Conservation (phyloP, 192 early-diverging fungal genomes). For the Coemansia nantahalensis region DNA sequence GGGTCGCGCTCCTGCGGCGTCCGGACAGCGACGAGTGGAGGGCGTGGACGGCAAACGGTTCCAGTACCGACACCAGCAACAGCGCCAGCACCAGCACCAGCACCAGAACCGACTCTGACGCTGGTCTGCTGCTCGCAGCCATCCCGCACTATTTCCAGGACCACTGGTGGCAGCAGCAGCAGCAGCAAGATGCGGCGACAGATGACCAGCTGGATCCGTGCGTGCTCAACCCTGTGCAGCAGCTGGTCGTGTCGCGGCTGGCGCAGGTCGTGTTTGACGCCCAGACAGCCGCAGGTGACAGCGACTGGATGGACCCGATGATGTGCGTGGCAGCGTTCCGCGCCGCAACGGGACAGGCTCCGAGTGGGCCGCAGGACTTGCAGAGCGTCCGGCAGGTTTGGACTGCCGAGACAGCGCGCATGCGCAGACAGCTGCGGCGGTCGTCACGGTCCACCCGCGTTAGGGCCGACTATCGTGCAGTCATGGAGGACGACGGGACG, state of each 20-base stretch:
- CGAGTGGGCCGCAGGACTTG: not conserved
- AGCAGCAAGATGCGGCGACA: no score
- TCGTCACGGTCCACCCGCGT: no score
- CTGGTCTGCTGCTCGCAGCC: no score
- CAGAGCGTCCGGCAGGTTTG: not conserved
- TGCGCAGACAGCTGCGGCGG: not conserved
- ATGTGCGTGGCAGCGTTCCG: not conserved
- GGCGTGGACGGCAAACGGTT: no score
- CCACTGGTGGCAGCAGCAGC: no score
- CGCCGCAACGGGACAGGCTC: not conserved
- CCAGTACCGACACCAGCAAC: no score
- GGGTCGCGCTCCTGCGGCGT: no score
- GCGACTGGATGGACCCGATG: conserved; percentile 1
- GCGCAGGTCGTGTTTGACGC: not conserved
- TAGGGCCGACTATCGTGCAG: not conserved
- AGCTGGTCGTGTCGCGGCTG: not conserved
- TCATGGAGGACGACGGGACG: not conserved
- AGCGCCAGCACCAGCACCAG: no score
- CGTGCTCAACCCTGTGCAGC: not conserved
- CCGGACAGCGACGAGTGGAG: no score
- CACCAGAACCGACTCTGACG: no score
- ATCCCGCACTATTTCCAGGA: no score
- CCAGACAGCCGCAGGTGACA: not conserved
- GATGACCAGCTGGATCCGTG: no score
- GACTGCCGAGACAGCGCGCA: not conserved